phyloP scores from a whole-genome alignment of 495 filamentous ascomycete genomes.

The Alectoria sarmentosa region DNA sequence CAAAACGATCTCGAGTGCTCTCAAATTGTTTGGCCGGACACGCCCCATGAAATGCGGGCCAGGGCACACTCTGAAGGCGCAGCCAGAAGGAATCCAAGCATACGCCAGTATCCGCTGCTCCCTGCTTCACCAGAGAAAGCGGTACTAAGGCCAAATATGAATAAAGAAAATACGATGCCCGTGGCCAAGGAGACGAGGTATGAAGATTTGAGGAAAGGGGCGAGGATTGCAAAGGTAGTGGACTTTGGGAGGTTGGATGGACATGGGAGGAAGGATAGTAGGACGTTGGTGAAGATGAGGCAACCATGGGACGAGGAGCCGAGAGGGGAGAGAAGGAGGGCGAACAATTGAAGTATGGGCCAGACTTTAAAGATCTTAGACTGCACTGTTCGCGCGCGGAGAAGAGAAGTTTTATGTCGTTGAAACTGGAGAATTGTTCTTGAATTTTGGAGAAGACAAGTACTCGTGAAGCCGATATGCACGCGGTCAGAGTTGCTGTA shows the following conservation, averaged over 20 bases:
- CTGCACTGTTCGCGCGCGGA: too few relatives aligned
- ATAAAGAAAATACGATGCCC: conserved; percentile 7
- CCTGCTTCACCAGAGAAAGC: conserved; percentile 6
- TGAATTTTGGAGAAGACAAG: background rate
- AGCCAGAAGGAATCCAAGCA: background rate
- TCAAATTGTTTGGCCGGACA: background rate
- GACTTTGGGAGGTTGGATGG: background rate
- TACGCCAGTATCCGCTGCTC: background rate
- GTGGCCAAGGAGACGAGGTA: background rate
- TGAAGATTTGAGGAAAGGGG: conserved; percentile 6
- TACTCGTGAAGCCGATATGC: background rate
- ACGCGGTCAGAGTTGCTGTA: background rate
- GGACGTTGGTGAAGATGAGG: conserved; percentile 21
- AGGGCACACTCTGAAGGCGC: conserved; percentile 1
- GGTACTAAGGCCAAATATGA: conserved; percentile 7
- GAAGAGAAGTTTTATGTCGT: background rate
- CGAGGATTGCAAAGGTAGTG: background rate
- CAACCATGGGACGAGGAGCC: conserved; percentile 10
- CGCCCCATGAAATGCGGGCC: background rate
- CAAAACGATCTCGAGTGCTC: background rate
- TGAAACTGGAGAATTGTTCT: background rate
- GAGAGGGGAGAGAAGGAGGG: conserved; percentile 3
- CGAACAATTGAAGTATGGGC: background rate
- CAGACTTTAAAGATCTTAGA: too few relatives aligned
- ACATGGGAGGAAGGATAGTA: conserved; percentile 12